Evolutionary conservation across 2,329 filamentous ascomycete genomes (phyloP), one percentile per base, ranked within the genome.

Genomic region (Fusarium abutilonis): DNA sequence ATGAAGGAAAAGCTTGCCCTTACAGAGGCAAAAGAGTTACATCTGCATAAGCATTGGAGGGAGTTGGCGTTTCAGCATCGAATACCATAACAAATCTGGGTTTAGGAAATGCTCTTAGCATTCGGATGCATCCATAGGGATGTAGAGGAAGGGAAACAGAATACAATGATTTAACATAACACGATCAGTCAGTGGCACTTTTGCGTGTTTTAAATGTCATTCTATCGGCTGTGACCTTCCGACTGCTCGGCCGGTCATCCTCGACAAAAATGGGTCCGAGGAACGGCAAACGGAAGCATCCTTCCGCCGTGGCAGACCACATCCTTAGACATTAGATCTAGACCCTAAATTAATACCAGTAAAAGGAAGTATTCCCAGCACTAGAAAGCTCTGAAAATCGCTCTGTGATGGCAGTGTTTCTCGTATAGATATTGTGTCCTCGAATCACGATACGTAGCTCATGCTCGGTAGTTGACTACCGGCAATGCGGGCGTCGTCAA

Each of bases 41-140:
- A 26, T 26, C 38, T 67, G 46, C 46, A 56, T 39, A 44, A 38
- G 54, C 53, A 70, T 63, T 49, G 43, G 45, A 58, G 32, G 63
- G 67, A 55, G 63, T 56, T 56, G 40, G 63, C 44, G 52, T 68
- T 61, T 34, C 17, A 52, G 59, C 45, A 66, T 56, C 11, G 32
- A 32, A 42, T 32, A 51, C 15, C 19, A 58, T 50, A 29, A 36
- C 38, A 50, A 26, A 51, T 56, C 46, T 43, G 15, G 41, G 45
- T 47, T 41, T 35, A 38, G 48, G 35, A 35, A 17, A 28, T 40
- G 36, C 39, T 10, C 44, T 31, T 32, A 55, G 45, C 9, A 49
- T 42, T 52, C 26, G 34, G 46, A 50, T 35, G 52, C 36, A 23
- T 56, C 39, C 41, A 45, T 57, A 59, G 50, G 59, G 49, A 32